Evolutionary conservation across 495 filamentous ascomycete species (phyloP), one percentile per base, ranked within the genome.

Genomic region (Aspergillus mulundensis): DNA sequence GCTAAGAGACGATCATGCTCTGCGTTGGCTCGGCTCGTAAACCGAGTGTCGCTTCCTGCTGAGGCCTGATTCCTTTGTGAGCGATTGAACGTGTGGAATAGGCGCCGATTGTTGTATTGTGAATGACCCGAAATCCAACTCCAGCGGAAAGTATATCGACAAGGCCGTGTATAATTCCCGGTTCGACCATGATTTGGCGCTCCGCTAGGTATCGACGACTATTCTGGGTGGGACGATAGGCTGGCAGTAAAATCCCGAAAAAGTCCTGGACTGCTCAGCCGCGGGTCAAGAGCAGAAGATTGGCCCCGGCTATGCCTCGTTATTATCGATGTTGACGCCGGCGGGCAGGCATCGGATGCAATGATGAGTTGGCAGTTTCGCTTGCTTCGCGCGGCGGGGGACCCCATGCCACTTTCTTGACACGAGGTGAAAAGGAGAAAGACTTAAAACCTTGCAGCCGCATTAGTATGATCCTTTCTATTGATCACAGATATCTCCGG

Each of bases 281-380:
- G 40, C 41, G 56, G 55, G 59, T 15, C 56, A 42, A 23, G 50
- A 32, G 4, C 49, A 59, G 63, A 57, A 59, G 63, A 57, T 63
- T 68, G 66, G 68, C 59, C 60, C 25, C 61, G 63, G 49, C 61
- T 61, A 38, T 61, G 45, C 57, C 61, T 45, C 32, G 55, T 61
- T 57, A 57, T 63, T 57, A 55, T 63, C 42, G 44, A 54, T 50
- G 62, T 71, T 74, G 67, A 67, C 70, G 62, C 70, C 70, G 67
- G 66, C 70, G 68, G 71, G 66, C 71, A 73, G 73, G 72, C 74
- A 70, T 74, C 75, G 79, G 80, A 89, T 86, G 88, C 86, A 88
- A 73, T 86, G 87, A 89, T 91, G 88, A 90, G 88, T 84, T 91
- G 88, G 86, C 89, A 90, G 70, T 82, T 82, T 61, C 61, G 63